Evolutionary conservation across 495 filamentous ascomycete species (phyloP), one percentile per base, ranked within the genome.

Genomic region (Aspergillus ellipticus): DNA sequence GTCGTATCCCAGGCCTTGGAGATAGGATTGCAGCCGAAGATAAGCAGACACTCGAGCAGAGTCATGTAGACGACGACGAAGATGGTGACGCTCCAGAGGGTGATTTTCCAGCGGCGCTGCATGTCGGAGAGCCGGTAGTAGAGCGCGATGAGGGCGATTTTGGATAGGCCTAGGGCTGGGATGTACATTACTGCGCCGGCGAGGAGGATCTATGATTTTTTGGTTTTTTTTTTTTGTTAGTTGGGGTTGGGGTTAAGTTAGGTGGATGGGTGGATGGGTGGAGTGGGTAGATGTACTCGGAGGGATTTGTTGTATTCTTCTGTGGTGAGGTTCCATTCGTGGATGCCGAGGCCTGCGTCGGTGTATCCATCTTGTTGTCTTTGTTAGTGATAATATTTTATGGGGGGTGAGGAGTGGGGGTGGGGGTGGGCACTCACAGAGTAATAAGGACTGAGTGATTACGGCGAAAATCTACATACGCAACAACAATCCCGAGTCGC

Each of bases 81-180:
- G 8, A 15, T n/a, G 13, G 22, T 48, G 45, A 48, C 7, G 22
- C 13, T 28, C 45, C 45, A 48, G 2, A 48, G 24, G 6, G 28
- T 48, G 24, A 29, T 48, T 8, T 21, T 20, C 45, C 45, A 48
- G 1, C 22, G 24, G 1, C 45, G 45, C 16, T 48, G 45, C 45
- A 48, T 48, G 28, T 48, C 45, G 9, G 45, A 48, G 13, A 51
- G 49, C 5, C 49, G 29, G 29, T 51, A 51, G 20, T 51, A 51
- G 33, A 51, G 49, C 2, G 39, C 39, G 33, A 51, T 35, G 20
- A 51, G 49, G 11, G 28, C 28, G 29, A 51, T 35, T 22, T 51
- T 51, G 49, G 49, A 35, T 4, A 51, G 33, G 15, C 49, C 49
- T 7, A 51, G 49, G 16, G 49, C 29, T n/a, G 49, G 49, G 20